Conservation (phyloP, 345 rosid genomes). For the Lepidium aucheri region DNA sequence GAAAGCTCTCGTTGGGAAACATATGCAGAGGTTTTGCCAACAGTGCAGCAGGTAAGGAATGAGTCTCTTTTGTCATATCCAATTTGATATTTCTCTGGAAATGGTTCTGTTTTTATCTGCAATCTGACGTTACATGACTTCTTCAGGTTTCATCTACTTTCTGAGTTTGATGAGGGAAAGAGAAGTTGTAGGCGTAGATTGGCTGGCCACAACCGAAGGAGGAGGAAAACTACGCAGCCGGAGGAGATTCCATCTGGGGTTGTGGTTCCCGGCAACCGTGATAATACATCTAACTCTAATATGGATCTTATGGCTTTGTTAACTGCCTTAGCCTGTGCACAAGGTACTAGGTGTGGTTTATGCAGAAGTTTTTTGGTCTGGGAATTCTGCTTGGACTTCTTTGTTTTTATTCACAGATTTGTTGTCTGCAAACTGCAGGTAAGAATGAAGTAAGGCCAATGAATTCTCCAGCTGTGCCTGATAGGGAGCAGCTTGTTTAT, state of each 20-base stretch:
- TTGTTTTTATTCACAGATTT: constrained; percentile 7
- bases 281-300: constrained; percentile 27
- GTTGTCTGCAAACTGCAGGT: constrained; percentile 34
- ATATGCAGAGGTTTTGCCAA: constrained; percentile 97
- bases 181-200: constrained; percentile 82
- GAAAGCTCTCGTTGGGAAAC: constrained; percentile 68
- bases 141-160: constrained; percentile 57
- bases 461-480: constrained; percentile 35
- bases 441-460: constrained; percentile 38
- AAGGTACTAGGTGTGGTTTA: constrained; percentile 35
- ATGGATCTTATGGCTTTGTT: constrained; percentile 57
- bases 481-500: constrained; percentile 64
- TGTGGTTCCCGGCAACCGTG: constrained; percentile 38
- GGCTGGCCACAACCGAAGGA: constrained; percentile 71
- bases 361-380: not conserved
- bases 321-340: constrained; percentile 50
- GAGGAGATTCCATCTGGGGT: constrained; percentile 49
- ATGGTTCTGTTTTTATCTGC: not conserved
- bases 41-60: constrained; percentile 84
- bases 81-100: not conserved
- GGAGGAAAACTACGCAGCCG: constrained; percentile 65
- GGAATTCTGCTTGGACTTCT: not conserved
- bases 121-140: no score
- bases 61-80: not conserved
- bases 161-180: constrained; percentile 85